phyloP scores from a whole-genome alignment of 2,329 filamentous ascomycete species.

The Purpureocillium takamizusanense region DNA sequence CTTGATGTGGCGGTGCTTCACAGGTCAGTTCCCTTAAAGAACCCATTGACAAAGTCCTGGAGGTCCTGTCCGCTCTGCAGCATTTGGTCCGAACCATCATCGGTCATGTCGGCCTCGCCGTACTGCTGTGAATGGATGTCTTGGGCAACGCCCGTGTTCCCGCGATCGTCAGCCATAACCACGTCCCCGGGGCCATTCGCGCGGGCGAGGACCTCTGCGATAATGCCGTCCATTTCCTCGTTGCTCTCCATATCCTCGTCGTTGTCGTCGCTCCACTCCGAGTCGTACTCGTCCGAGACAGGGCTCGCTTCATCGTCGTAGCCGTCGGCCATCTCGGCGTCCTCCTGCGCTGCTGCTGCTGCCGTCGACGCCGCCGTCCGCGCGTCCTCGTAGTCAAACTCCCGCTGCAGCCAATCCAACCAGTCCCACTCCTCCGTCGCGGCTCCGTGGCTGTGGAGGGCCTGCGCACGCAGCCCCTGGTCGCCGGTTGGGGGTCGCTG shows the following conservation, averaged over 20 bases:
- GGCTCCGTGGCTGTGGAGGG: conserved; percentile 10
- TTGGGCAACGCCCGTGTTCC: too few species aligned
- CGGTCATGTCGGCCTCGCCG: too few species aligned
- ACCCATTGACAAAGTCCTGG: conserved; percentile 1
- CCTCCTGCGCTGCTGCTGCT: conserved; percentile 6
- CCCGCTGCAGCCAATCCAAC: conserved; percentile 11
- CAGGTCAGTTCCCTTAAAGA: conserved; percentile 2
- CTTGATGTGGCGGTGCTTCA: too few species aligned
- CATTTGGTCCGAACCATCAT: too few species aligned
- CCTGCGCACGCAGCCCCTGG: conserved; percentile 13
- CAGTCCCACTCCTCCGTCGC: conserved; percentile 11
- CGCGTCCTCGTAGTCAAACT: conserved; percentile 3
- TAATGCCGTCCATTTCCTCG: too few species aligned
- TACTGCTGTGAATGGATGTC: too few species aligned
- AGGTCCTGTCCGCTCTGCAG: conserved; percentile 1
- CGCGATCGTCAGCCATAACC: too few species aligned
- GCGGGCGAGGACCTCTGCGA: too few species aligned
- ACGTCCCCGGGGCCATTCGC: too few species aligned
- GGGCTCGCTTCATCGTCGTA: too few species aligned
- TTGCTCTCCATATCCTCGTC: conserved; percentile 4
- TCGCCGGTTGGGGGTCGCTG: conserved; percentile 15
- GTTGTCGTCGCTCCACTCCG: neutral
- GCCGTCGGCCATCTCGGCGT: conserved; percentile 6
- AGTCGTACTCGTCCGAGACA: too few species aligned
- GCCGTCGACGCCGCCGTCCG: neutral